Evolutionary conservation across 2,329 filamentous ascomycete genomes (phyloP).

Genomic region (Fusarium mexicanum): DNA sequence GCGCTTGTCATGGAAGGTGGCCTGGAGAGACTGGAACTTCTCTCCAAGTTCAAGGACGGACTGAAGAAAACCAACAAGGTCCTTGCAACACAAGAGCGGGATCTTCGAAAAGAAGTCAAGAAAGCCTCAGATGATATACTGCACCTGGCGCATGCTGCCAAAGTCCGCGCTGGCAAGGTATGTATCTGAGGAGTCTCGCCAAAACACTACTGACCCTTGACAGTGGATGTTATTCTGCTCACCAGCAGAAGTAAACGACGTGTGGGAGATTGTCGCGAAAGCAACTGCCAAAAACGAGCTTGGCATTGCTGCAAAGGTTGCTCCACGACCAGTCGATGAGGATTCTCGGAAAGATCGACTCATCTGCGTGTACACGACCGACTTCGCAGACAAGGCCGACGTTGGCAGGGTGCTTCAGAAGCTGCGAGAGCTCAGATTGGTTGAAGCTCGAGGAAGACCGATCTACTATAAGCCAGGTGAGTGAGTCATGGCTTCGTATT

Average conservation of each 20-base stretch:
- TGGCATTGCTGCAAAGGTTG: constrained; percentile 77
- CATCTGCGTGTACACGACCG: constrained; percentile 80
- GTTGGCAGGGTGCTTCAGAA: constrained; percentile 72
- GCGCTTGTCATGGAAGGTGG: constrained; percentile 63
- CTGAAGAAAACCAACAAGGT: constrained; percentile 52
- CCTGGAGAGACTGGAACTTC: constrained; percentile 57
- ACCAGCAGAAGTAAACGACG: constrained; percentile 62
- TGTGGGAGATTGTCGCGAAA: constrained; percentile 73
- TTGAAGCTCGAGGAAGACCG: constrained; percentile 55
- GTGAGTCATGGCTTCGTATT: constrained; percentile 53
- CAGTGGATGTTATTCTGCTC: constrained; percentile 80
- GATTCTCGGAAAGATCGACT: constrained; percentile 59
- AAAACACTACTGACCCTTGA: constrained; percentile 44
- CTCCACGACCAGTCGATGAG: constrained; percentile 61
- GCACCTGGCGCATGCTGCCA: constrained; percentile 66
- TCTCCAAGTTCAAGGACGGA: constrained; percentile 59
- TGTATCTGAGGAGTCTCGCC: not conserved
- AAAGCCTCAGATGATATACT: constrained; percentile 65
- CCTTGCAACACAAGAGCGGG: constrained; percentile 51
- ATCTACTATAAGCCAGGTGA: constrained; percentile 84
- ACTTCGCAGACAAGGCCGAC: constrained; percentile 76
- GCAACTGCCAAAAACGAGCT: constrained; percentile 75
- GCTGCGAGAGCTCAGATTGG: constrained; percentile 70
- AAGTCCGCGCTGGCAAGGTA: constrained; percentile 74
- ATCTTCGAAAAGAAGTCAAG: constrained; percentile 61